Evolutionary conservation across 2,329 filamentous ascomycete species (phyloP).

Genomic region (Xylaria arbuscula): DNA sequence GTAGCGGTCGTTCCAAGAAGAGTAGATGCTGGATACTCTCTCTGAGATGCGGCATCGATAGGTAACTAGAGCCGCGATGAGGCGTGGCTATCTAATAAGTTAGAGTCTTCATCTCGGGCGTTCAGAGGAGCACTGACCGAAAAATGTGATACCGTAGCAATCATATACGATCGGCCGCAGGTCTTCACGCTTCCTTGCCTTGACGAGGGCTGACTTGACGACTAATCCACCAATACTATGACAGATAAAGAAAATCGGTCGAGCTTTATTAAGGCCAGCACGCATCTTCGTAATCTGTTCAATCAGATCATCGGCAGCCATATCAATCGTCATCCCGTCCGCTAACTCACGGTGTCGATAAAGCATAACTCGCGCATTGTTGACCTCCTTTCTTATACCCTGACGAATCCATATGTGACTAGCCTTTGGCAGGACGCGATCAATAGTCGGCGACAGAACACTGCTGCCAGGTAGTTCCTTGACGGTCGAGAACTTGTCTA

Average conservation of each 20-base stretch:
- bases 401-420: conserved; percentile 64
- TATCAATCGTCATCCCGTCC: conserved; percentile 57
- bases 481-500: conserved; percentile 46
- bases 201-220: conserved; percentile 66
- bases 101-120: conserved; percentile 19
- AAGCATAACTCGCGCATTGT: conserved; percentile 61
- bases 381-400: conserved; percentile 61
- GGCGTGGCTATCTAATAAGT: conserved; percentile 61
- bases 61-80: conserved; percentile 71
- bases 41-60: conserved; percentile 67
- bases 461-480: conserved; percentile 49
- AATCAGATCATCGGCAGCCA: conserved; percentile 60
- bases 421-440: conserved; percentile 48
- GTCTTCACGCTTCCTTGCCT: conserved; percentile 54
- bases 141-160: conserved; percentile 71
- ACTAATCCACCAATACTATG: conserved; percentile 72
- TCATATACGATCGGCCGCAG: conserved; percentile 62
- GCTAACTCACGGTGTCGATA: conserved; percentile 60
- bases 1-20: conserved; percentile 62
- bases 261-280: conserved; percentile 48
- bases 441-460: conserved; percentile 50
- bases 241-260: conserved; percentile 69
- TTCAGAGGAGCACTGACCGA: conserved; percentile 55
- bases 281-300: conserved; percentile 55
- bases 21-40: conserved; percentile 65